Percentiles rank a stretch among this genome's conserved stretches.
Evolutionary conservation across 208 protist species (phyloP).

Genomic region (Crithidia mellificae): DNA sequence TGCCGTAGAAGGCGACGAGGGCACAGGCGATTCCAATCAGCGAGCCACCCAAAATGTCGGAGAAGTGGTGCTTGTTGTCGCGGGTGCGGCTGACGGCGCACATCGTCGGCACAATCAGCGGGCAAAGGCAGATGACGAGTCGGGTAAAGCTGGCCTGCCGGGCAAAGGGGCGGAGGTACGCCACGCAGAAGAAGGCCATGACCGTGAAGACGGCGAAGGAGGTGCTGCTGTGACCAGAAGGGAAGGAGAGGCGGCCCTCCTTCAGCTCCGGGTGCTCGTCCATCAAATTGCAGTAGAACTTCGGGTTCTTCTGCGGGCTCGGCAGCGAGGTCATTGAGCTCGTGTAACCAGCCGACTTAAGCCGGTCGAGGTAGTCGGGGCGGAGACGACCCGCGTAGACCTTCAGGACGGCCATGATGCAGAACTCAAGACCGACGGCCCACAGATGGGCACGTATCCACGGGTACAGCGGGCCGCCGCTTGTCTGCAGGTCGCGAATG

Average conservation of each 20-base stretch:
- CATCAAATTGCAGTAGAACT: conserved; percentile 68
- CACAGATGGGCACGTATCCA: conserved; percentile 68
- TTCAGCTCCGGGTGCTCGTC: conserved; percentile 36
- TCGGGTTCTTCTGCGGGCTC: conserved; percentile 35
- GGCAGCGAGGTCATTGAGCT: conserved; percentile 17
- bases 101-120: conserved; percentile 55
- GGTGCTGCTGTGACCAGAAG: conserved; percentile 88
- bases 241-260: conserved; percentile 89
- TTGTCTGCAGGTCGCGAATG: conserved; percentile 22
- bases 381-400: conserved; percentile 89
- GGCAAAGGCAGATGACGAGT: conserved; percentile 57
- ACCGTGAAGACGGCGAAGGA: conserved; percentile 77
- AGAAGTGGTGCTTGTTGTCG: conserved; percentile 89
- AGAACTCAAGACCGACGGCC: conserved; percentile 39
- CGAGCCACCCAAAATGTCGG: conserved; percentile 75
- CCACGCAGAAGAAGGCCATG: conserved; percentile 72
- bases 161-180: conserved; percentile 61
- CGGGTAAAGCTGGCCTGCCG: conserved; percentile 69
- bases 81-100: conserved; percentile 83
- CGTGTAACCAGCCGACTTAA: conserved; percentile 52
- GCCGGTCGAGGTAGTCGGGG: conserved; percentile 85
- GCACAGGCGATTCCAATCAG: conserved; percentile 62
- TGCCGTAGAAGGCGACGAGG: conserved; percentile 43
- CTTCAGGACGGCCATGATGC: conserved; percentile 56
- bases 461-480: conserved; percentile 40